Evolutionary conservation across 192 early-diverging fungal species (phyloP).

Genomic region (Entrophospora sp.): DNA sequence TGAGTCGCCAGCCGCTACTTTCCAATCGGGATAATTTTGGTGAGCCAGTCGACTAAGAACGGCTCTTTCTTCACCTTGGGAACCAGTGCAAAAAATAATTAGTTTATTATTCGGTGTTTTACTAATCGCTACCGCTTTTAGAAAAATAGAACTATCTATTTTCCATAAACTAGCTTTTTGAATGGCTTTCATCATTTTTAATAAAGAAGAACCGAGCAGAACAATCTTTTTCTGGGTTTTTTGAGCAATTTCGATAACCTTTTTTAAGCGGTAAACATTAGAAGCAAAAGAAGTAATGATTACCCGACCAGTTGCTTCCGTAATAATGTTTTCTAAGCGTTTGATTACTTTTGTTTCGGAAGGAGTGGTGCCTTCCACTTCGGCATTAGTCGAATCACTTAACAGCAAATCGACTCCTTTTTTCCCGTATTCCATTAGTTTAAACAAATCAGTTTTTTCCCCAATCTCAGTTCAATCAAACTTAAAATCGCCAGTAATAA

Average conservation of each 20-base stretch:
- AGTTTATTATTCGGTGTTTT: slow-evolving; percentile 12
- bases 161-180: slow-evolving; percentile 6
- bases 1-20: background rate
- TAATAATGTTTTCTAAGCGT: slow-evolving; percentile 7
- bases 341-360: background rate
- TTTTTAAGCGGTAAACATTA: slow-evolving; percentile 8
- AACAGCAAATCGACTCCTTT: background rate
- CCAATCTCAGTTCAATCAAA: slow-evolving; percentile 8
- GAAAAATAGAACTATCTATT: background rate
- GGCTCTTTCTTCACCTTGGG: slow-evolving; percentile 11
- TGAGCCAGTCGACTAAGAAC: slow-evolving; percentile 6
- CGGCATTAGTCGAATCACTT: slow-evolving; percentile 1
- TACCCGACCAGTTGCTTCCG: background rate
- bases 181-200: slow-evolving; percentile 9
- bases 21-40: slow-evolving; percentile 11
- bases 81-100: slow-evolving; percentile 17
- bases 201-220: background rate
- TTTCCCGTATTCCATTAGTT: background rate
- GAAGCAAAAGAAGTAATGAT: slow-evolving; percentile 16
- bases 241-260: slow-evolving; percentile 9
- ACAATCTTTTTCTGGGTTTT: slow-evolving; percentile 3
- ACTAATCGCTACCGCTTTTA: background rate
- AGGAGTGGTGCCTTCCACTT: slow-evolving; percentile 1
- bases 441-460: background rate
- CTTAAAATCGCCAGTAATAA: slow-evolving; percentile 4